Conservation (phyloP, 192 early-diverging fungal genomes). For the Rhizoclosmatium sp. region DNA sequence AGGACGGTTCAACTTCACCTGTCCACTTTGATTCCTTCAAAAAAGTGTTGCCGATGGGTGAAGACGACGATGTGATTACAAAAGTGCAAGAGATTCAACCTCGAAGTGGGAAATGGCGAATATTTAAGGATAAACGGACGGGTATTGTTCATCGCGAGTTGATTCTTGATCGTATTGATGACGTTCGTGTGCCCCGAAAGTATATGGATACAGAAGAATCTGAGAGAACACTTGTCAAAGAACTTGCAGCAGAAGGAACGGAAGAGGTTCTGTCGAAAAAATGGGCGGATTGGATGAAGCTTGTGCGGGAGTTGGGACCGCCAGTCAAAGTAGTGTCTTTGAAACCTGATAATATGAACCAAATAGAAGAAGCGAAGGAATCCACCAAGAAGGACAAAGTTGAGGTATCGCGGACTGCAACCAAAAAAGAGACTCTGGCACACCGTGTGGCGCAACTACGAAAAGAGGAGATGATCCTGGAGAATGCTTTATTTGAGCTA, state of each 20-base stretch:
- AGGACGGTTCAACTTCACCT: neutral
- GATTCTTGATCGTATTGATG: conserved; percentile 8
- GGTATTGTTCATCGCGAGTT: neutral
- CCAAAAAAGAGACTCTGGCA: neutral
- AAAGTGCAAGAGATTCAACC: neutral
- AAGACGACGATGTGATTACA: neutral
- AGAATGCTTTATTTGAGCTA: neutral
- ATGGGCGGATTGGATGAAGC: neutral
- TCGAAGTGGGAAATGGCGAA: conserved; percentile 6
- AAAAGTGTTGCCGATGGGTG: neutral
- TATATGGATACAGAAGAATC: neutral
- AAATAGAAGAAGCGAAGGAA: neutral
- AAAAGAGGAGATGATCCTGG: neutral
- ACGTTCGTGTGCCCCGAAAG: neutral
- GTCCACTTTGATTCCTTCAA: neutral
- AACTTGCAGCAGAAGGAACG: neutral
- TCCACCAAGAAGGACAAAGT: neutral
- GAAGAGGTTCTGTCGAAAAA: neutral
- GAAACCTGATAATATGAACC: neutral
- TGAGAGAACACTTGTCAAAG: neutral
- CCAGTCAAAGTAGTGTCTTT: neutral
- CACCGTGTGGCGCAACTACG: neutral
- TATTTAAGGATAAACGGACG: neutral
- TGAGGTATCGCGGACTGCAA: neutral
- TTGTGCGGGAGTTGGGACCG: neutral